These are phyloP conservation scores for Pulicaria dysenterica DNA, from an alignment of 129 eudicot genomes.

Conservation along the genomic window DNA sequence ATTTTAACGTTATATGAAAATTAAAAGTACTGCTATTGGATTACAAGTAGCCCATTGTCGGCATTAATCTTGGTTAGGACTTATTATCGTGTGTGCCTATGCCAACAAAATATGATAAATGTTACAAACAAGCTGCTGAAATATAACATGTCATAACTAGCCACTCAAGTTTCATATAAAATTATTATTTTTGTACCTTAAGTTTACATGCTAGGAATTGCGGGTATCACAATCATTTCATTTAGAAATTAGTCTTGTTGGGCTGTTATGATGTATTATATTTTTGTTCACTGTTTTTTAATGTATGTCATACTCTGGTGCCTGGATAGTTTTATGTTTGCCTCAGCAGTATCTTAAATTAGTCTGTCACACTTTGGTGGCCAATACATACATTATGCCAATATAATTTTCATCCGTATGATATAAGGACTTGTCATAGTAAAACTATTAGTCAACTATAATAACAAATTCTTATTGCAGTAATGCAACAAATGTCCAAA, in stretches of 20 bases:
- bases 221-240: background rate
- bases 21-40: background rate
- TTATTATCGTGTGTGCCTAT: background rate
- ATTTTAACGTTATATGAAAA: too few species aligned
- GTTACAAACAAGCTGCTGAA: background rate
- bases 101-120: background rate
- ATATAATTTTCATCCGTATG: background rate
- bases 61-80: background rate
- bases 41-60: background rate
- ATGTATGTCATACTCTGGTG: background rate
- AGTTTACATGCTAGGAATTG: background rate
- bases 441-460: background rate
- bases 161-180: background rate
- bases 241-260: background rate
- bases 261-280: background rate
- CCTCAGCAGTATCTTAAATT: too few species aligned
- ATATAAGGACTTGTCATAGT: conserved; percentile 8
- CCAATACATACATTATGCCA: background rate
- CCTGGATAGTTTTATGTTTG: too few species aligned
- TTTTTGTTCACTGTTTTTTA: background rate
- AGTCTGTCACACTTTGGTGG: background rate
- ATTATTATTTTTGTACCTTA: background rate
- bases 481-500: conserved; percentile 75
- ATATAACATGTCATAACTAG: background rate
- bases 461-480: conserved; percentile 41